phyloP scores from a whole-genome alignment of 2,329 filamentous ascomycete genomes.

The Alternaria tenuissima region DNA sequence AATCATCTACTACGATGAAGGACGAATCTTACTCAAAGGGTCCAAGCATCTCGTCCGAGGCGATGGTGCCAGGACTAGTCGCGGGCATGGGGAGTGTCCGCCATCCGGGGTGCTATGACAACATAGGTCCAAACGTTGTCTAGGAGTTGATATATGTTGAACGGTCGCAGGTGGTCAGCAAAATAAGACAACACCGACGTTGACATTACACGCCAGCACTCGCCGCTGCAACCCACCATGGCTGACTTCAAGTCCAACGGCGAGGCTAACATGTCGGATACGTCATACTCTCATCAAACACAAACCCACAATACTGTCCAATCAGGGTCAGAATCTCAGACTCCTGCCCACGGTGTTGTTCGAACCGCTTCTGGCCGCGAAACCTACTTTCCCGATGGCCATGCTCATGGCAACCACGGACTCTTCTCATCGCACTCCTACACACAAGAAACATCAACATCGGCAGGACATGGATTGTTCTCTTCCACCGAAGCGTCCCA shows the following conservation, averaged over 20 bases:
- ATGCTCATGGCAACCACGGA: slow-evolving; percentile 15
- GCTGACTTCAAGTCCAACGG: slow-evolving; percentile 21
- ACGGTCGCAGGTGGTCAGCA: neutral
- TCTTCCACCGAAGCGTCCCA: slow-evolving; percentile 4
- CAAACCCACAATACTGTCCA: neutral
- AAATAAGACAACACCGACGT: neutral
- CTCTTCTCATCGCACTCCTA: slow-evolving; percentile 15
- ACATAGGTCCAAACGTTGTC: slow-evolving; percentile 1
- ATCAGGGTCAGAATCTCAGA: slow-evolving; percentile 8
- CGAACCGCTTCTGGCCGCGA: slow-evolving; percentile 40
- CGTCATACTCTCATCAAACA: slow-evolving; percentile 7
- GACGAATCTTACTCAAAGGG: neutral
- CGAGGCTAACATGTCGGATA: slow-evolving; percentile 12
- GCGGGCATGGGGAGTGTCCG: slow-evolving; percentile 8
- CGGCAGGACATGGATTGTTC: neutral
- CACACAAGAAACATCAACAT: neutral
- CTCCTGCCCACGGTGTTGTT: slow-evolving; percentile 12
- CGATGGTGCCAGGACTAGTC: neutral
- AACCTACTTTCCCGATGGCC: slow-evolving; percentile 41
- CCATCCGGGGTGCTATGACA: slow-evolving; percentile 11
- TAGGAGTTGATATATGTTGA: slow-evolving; percentile 7
- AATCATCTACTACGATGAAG: slow-evolving; percentile 1
- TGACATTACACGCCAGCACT: slow-evolving; percentile 6
- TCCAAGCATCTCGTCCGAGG: slow-evolving; percentile 6
- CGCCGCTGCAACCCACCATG: slow-evolving; percentile 20